phyloP scores from a whole-genome alignment of 108 stramenopile species.

The Cyclotella distinguenda region DNA sequence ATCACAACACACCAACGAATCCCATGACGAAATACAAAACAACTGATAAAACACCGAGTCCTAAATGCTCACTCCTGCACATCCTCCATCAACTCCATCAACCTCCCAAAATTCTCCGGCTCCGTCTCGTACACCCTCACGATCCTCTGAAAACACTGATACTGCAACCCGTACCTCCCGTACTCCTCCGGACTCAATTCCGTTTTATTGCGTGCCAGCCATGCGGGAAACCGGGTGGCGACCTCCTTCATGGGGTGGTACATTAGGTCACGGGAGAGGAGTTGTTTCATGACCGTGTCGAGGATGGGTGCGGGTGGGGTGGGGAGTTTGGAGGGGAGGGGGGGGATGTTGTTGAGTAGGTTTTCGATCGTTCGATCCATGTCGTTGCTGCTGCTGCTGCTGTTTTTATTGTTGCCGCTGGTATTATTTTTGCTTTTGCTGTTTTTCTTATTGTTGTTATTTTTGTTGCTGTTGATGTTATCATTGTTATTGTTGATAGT shows the following conservation, averaged over 20 bases:
- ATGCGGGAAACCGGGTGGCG: conserved; percentile 80
- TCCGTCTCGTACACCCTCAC: conserved; percentile 91
- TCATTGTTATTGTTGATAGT: too few species aligned
- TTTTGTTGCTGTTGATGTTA: too few species aligned
- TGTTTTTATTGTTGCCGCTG: background rate
- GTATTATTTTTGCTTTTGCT: conserved; percentile 9
- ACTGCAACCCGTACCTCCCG: conserved; percentile 70
- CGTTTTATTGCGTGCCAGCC: conserved; percentile 79
- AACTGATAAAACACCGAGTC: too few species aligned
- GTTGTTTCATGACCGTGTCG: conserved; percentile 93
- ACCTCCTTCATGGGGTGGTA: conserved; percentile 95
- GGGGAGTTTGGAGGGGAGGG: background rate
- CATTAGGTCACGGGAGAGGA: conserved; percentile 94
- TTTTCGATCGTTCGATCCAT: too few species aligned
- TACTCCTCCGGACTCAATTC: conserved; percentile 61
- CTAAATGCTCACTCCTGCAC: conserved; percentile 75
- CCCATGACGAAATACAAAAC: background rate
- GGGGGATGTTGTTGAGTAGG: background rate
- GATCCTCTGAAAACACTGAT: conserved; percentile 88
- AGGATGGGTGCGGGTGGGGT: too few species aligned
- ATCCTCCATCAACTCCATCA: conserved; percentile 91
- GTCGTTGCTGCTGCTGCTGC: background rate
- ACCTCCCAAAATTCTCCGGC: conserved; percentile 81
- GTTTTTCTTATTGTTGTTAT: too few species aligned
- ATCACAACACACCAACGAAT: background rate